A percentile compares a stretch with the other conserved stretches of the same genome.
phyloP scores from a whole-genome alignment of 805 yeast genomes.

The Saturnispora dispora region DNA sequence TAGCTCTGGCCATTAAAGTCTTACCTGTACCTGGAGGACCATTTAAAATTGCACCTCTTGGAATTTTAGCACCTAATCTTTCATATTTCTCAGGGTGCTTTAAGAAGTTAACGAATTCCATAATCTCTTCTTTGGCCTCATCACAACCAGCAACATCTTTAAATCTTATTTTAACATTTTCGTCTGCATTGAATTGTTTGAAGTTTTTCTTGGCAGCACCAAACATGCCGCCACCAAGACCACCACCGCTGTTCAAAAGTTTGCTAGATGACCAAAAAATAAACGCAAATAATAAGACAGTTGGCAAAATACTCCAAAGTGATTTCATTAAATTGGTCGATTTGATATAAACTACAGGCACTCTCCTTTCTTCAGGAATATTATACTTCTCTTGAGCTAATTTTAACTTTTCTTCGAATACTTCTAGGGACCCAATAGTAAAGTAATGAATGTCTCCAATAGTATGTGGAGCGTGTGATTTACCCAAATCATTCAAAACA shows the following conservation, averaged over 20 bases:
- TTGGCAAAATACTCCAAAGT: slow-evolving; percentile 68
- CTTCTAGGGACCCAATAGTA: slow-evolving; percentile 81
- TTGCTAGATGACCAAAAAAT: slow-evolving; percentile 53
- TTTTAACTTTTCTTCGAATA: slow-evolving; percentile 76
- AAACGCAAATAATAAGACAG: slow-evolving; percentile 73
- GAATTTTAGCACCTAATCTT: slow-evolving; percentile 84
- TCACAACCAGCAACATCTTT: slow-evolving; percentile 92
- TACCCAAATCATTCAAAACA: slow-evolving; percentile 40
- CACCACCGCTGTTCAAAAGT: slow-evolving; percentile 47
- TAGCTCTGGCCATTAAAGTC: slow-evolving; percentile 84
- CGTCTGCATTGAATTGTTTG: slow-evolving; percentile 72
- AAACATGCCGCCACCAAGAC: slow-evolving; percentile 50
- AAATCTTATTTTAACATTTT: slow-evolving; percentile 72
- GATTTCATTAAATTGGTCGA: slow-evolving; percentile 56
- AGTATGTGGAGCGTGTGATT: slow-evolving; percentile 24
- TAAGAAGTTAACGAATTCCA: slow-evolving; percentile 88
- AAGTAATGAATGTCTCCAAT: slow-evolving; percentile 36
- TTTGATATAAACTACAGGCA: slow-evolving; percentile 71
- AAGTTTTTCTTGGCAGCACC: slow-evolving; percentile 77
- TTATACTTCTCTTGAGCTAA: slow-evolving; percentile 60
- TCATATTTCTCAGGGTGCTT: slow-evolving; percentile 82
- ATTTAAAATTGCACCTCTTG: slow-evolving; percentile 87
- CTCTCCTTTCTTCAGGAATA: slow-evolving; percentile 58
- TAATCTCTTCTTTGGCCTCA: slow-evolving; percentile 89
- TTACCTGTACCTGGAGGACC: slow-evolving; percentile 99